Percentiles rank a stretch among this genome's conserved stretches.
These are phyloP conservation scores for Diaporthe amygdali DNA, from an alignment of 2,329 filamentous ascomycete species.

Conservation along the genomic window DNA sequence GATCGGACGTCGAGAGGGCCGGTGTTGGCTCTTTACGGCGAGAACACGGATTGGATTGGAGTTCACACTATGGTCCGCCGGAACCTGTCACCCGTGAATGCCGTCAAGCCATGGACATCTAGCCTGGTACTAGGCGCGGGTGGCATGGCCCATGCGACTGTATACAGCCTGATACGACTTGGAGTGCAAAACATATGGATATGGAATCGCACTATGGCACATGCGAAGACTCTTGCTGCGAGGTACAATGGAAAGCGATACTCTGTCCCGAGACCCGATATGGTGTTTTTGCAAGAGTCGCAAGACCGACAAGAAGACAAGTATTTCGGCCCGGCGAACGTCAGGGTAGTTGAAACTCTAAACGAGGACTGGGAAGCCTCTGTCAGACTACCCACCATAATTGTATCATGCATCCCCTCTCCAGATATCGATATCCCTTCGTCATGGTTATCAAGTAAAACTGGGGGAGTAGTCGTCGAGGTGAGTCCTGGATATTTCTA, in stretches of 20 bases:
- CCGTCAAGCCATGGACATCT: conserved; percentile 43
- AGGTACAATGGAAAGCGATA: conserved; percentile 32
- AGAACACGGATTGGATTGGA: conserved; percentile 73
- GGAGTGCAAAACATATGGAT: conserved; percentile 65
- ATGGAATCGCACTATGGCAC: conserved; percentile 58
- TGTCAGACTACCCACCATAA: neutral
- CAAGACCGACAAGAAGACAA: neutral
- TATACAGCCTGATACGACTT: conserved; percentile 64
- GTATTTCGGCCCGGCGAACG: neutral
- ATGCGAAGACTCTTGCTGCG: conserved; percentile 60
- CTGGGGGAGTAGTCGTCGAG: neutral
- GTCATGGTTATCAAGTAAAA: neutral
- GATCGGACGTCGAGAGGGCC: conserved; percentile 59
- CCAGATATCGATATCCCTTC: neutral
- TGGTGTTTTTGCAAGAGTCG: neutral
- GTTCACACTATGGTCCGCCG: conserved; percentile 65
- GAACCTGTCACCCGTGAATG: conserved; percentile 64
- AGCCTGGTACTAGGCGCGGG: conserved; percentile 54
- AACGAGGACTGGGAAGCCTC: neutral
- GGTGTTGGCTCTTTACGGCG: conserved; percentile 63
- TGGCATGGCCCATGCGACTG: conserved; percentile 46
- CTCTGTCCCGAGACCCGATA: neutral
- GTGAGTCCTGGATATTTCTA: neutral
- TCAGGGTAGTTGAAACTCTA: neutral
- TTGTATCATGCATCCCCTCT: neutral